phyloP scores from a whole-genome alignment of 2,329 filamentous ascomycete genomes.

The Phyllosticta citriasiana region DNA sequence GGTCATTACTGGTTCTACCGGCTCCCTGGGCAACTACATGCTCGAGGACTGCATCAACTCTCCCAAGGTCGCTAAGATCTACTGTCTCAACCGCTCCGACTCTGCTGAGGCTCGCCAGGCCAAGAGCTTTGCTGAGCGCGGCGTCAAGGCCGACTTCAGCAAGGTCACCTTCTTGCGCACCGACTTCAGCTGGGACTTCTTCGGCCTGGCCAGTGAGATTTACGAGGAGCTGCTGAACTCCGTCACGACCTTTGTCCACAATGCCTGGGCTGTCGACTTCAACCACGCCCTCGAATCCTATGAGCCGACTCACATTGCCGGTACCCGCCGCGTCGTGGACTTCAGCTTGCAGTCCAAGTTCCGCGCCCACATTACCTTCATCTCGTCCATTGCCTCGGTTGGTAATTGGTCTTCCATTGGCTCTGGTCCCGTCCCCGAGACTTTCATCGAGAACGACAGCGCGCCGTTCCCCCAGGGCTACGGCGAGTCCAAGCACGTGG shows the following conservation, averaged over 20 bases:
- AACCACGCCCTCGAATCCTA: constrained; percentile 23
- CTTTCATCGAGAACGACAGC: constrained; percentile 17
- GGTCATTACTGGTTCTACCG: constrained; percentile 14
- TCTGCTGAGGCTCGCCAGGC: background rate
- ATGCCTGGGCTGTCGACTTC: constrained; percentile 31
- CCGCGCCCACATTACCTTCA: constrained; percentile 24
- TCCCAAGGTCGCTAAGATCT: constrained; percentile 6
- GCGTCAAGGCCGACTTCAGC: constrained; percentile 2
- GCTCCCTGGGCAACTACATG: constrained; percentile 13
- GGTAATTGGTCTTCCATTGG: constrained; percentile 15
- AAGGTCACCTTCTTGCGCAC: constrained; percentile 8
- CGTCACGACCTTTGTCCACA: constrained; percentile 25
- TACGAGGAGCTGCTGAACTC: background rate
- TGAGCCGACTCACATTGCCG: constrained; percentile 21
- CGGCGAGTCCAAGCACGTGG: constrained; percentile 28
- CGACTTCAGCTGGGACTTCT: constrained; percentile 9
- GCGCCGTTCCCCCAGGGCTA: constrained; percentile 27
- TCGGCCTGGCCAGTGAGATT: constrained; percentile 8
- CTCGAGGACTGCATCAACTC: constrained; percentile 11
- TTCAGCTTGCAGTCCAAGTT: constrained; percentile 21
- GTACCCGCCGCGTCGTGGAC: constrained; percentile 24
- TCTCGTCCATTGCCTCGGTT: constrained; percentile 29
- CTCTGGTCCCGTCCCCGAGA: constrained; percentile 21
- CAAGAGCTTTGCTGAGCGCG: constrained; percentile 4
- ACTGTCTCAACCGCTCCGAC: constrained; percentile 13